Evolutionary conservation across 2,329 filamentous ascomycete species (phyloP).

Genomic region (Akanthomyces muscarius): DNA sequence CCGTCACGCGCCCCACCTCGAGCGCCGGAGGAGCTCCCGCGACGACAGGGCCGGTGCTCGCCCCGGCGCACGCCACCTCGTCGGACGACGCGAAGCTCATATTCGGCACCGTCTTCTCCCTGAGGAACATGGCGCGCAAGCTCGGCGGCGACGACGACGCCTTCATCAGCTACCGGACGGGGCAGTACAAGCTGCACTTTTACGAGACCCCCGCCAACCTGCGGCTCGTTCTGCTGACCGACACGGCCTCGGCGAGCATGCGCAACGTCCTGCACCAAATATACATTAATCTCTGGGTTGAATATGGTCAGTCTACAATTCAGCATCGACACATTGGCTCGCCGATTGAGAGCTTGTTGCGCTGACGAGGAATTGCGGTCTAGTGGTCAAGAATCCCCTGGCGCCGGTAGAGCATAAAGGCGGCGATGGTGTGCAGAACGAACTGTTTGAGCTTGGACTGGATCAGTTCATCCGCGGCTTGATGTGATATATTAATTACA

Average conservation of each 20-base stretch:
- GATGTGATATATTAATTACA: constrained; percentile 39
- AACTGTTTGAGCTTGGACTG: constrained; percentile 66
- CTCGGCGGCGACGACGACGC: constrained; percentile 90
- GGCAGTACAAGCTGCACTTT: constrained; percentile 96
- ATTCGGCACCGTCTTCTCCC: constrained; percentile 93
- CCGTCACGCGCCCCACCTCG: constrained; percentile 36
- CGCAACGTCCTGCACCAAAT: constrained; percentile 94
- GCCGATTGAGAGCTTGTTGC: background rate
- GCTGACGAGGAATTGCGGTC: background rate
- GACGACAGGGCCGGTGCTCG: constrained; percentile 17
- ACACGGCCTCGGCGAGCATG: constrained; percentile 84
- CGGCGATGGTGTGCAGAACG: constrained; percentile 65
- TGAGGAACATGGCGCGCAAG: constrained; percentile 95
- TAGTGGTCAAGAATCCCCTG: constrained; percentile 68
- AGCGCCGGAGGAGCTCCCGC: constrained; percentile 19
- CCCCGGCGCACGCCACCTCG: constrained; percentile 30
- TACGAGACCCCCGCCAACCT: constrained; percentile 96
- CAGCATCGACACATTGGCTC: no score
- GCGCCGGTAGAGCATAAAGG: constrained; percentile 65
- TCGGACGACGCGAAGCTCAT: constrained; percentile 93
- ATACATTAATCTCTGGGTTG: constrained; percentile 96
- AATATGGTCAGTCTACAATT: constrained; percentile 63
- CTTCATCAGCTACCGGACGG: constrained; percentile 91
- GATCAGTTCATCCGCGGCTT: constrained; percentile 72
- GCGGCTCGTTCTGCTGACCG: constrained; percentile 95